These are phyloP conservation scores for Fonsecaea pedrosoi DNA, from an alignment of 2,329 filamentous ascomycete genomes.

Conservation along the genomic window DNA sequence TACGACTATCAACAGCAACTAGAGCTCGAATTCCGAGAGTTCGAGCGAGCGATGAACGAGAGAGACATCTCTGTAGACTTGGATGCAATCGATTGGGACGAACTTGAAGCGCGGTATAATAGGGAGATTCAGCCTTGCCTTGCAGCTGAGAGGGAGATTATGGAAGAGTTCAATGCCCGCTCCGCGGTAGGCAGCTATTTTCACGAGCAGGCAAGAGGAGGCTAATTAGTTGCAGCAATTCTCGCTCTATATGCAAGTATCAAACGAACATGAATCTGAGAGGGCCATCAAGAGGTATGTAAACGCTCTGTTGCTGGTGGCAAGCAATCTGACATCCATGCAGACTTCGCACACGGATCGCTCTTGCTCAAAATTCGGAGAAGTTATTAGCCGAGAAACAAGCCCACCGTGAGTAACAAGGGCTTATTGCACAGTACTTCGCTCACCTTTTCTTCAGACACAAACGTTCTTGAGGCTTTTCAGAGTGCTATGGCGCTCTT, in stretches of 20 bases:
- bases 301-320: background rate
- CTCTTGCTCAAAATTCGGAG: slow-evolving; percentile 77
- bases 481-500: slow-evolving; percentile 55
- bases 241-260: slow-evolving; percentile 76
- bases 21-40: slow-evolving; percentile 36
- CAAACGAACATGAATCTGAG: slow-evolving; percentile 74
- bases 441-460: slow-evolving; percentile 43
- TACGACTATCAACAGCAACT: slow-evolving; percentile 32
- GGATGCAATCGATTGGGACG: slow-evolving; percentile 73
- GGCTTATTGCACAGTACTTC: background rate
- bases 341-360: slow-evolving; percentile 80
- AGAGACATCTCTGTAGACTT: slow-evolving; percentile 58
- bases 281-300: slow-evolving; percentile 76
- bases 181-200: slow-evolving; percentile 60
- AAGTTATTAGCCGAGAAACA: slow-evolving; percentile 74
- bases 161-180: slow-evolving; percentile 71
- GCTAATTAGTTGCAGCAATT: slow-evolving; percentile 68
- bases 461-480: slow-evolving; percentile 56
- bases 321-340: background rate
- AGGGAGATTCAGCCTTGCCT: slow-evolving; percentile 68
- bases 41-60: slow-evolving; percentile 38
- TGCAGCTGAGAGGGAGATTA: slow-evolving; percentile 67
- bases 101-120: slow-evolving; percentile 74
- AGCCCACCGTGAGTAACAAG: slow-evolving; percentile 72
- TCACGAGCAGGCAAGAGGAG: background rate